phyloP scores from a whole-genome alignment of 2,329 filamentous ascomycete genomes.

The Fusarium sp. region DNA sequence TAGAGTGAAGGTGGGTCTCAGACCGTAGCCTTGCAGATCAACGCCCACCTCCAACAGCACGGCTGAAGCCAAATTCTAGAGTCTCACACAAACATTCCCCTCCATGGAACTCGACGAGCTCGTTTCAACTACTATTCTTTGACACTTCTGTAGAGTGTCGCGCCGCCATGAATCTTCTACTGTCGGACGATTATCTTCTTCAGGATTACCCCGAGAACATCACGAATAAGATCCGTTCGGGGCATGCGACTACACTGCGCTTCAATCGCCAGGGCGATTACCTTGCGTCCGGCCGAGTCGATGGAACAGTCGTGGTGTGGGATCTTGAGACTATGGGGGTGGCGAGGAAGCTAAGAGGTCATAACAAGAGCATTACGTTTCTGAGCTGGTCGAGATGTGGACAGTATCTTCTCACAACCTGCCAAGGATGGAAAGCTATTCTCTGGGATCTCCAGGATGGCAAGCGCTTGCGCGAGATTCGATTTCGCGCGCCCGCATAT shows the following conservation, averaged over 20 bases:
- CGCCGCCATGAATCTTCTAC: constrained; percentile 69
- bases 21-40: constrained; percentile 55
- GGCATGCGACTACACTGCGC: constrained; percentile 77
- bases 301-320: constrained; percentile 96
- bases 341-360: constrained; percentile 91
- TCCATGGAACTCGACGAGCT: constrained; percentile 42
- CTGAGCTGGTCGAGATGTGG: constrained; percentile 96
- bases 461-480: constrained; percentile 83
- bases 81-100: constrained; percentile 31
- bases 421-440: constrained; percentile 96
- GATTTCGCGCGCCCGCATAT: constrained; percentile 94
- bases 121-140: constrained; percentile 14
- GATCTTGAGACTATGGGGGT: constrained; percentile 98
- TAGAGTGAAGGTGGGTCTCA: constrained; percentile 9
- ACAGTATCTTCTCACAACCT: constrained; percentile 90
- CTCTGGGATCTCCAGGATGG: constrained; percentile 88
- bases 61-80: constrained; percentile 48
- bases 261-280: constrained; percentile 97
- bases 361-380: constrained; percentile 94
- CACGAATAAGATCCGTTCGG: constrained; percentile 85
- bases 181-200: constrained; percentile 75
- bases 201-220: constrained; percentile 93
- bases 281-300: constrained; percentile 91
- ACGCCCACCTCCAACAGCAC: constrained; percentile 37
- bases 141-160: background rate